Conservation (phyloP, 1,284 basidiomycete species). For the Ganoderma leucocontextum region DNA sequence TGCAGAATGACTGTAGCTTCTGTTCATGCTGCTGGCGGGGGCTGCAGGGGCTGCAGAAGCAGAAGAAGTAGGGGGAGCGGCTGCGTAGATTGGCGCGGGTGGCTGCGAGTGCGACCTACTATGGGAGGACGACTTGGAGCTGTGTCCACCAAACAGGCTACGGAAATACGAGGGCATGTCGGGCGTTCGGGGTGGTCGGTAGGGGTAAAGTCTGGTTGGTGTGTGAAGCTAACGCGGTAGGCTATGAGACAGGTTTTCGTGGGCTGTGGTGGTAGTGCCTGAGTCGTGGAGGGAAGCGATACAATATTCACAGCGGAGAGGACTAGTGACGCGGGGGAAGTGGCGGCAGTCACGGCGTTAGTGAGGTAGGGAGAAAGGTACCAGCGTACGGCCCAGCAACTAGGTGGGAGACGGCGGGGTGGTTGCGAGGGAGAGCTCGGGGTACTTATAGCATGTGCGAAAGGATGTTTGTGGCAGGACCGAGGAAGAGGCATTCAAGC, state of each 20-base stretch:
- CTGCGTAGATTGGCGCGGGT: slow-evolving; percentile 36
- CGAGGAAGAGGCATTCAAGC: slow-evolving; percentile 25
- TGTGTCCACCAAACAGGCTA: slow-evolving; percentile 45
- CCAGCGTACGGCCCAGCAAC: slow-evolving; percentile 23
- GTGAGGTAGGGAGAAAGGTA: slow-evolving; percentile 16
- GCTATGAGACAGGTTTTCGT: slow-evolving; percentile 1
- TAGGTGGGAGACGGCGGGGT: slow-evolving; percentile 30
- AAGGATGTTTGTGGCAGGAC: slow-evolving; percentile 23
- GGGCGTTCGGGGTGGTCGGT: slow-evolving; percentile 19
- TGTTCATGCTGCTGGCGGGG: slow-evolving; percentile 30
- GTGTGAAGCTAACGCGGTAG: slow-evolving; percentile 4
- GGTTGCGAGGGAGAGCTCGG: slow-evolving; percentile 24
- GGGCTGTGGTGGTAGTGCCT: slow-evolving; percentile 6
- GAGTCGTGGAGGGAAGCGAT: slow-evolving; percentile 10
- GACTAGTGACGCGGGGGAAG: slow-evolving; percentile 10
- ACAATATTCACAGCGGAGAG: slow-evolving; percentile 29
- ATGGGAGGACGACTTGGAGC: slow-evolving; percentile 35
- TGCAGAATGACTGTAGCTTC: slow-evolving; percentile 43
- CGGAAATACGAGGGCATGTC: slow-evolving; percentile 49
- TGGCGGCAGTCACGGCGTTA: slow-evolving; percentile 14
- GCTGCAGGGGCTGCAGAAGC: slow-evolving; percentile 22
- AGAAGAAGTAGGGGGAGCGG: slow-evolving; percentile 30
- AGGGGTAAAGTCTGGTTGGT: slow-evolving; percentile 10
- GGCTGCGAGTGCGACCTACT: slow-evolving; percentile 41
- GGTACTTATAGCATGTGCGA: slow-evolving; percentile 27